phyloP scores from a whole-genome alignment of 2,329 filamentous ascomycete genomes.

The Pseudogymnoascus verrucosus region DNA sequence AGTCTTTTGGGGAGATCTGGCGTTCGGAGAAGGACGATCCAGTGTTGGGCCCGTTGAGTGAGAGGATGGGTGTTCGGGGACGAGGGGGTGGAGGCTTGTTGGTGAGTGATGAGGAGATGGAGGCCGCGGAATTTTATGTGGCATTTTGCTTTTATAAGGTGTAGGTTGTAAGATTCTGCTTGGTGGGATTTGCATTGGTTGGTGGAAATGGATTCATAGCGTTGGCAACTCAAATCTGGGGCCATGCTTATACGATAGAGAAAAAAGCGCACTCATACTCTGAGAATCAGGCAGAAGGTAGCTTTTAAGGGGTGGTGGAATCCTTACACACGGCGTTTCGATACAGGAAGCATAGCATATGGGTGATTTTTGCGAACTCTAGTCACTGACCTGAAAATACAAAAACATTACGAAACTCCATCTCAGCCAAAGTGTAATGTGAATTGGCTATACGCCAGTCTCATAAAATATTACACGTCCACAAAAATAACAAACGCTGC shows the following conservation, averaged over 20 bases:
- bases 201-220: background rate
- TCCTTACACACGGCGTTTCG: background rate
- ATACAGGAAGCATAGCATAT: background rate
- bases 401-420: background rate
- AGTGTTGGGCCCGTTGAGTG: constrained; percentile 73
- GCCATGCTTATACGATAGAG: background rate
- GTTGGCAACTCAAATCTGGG: background rate
- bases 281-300: background rate
- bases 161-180: constrained; percentile 30
- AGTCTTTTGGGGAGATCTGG: constrained; percentile 86
- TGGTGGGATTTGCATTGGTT: background rate
- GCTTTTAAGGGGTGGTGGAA: background rate
- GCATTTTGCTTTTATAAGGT: constrained; percentile 98
- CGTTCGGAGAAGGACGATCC: constrained; percentile 80
- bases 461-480: background rate
- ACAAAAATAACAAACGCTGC: background rate
- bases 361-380: background rate
- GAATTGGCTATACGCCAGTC: background rate
- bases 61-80: constrained; percentile 89
- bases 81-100: constrained; percentile 54
- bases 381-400: background rate
- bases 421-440: background rate
- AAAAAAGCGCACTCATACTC: background rate
- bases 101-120: constrained; percentile 80
- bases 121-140: constrained; percentile 85